Base-by-base conservation (phyloP, 2,329 filamentous ascomycete genomes). In the Curvularia spicifera region DNA sequence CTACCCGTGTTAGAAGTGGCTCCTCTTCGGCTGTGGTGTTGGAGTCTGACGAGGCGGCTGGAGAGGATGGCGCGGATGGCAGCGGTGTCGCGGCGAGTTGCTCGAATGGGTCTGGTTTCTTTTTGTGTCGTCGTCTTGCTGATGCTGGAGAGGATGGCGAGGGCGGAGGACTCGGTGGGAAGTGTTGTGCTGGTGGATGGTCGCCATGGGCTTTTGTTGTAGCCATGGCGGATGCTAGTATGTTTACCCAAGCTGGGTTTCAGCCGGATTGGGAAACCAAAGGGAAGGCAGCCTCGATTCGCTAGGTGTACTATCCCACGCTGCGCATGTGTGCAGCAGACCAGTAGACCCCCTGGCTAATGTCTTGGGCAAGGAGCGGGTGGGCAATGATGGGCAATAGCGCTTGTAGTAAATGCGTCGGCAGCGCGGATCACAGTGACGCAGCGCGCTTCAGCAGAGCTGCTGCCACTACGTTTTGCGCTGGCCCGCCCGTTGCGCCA, bases 101-200 rank as follows among this genome's bases (percentile, higher is more conserved):
- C 42, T 71, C 64, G 55, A 77, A 76, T 1, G 72, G 70, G 26
- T 76, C 72, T 24, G 52, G 52, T 39, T 66, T 67, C 57, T 71
- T 71, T 49, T 64, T 73, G 22, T 61, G 65, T 35, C 67, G 59
- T 20, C 56, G 62, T 20, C 63, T 60, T 12, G 64, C 53, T 9
- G 57, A 45, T 28, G 67, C 9, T 6, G 5, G 66, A n/a, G 72
- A 70, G 28, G 69, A 72, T 39, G 68, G 71, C 7, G 71, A 72
- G 13, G 71, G 72, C 7, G 47, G 67, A 37, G 35, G 35, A 37
- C 35, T 37, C 13, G 35, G 35, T n/a, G 35, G 35, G 6, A n/a
- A 8, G 35, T 37, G 35, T 12, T 35, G 35, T 37, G 35, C 71
- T 26, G 66, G 71, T 4, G 70, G 67, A n/a, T 47, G 57, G 22